Evolutionary conservation across 2,329 filamentous ascomycete genomes (phyloP), one percentile per base, ranked within the genome.

Genomic region (Xylaria sp.): DNA sequence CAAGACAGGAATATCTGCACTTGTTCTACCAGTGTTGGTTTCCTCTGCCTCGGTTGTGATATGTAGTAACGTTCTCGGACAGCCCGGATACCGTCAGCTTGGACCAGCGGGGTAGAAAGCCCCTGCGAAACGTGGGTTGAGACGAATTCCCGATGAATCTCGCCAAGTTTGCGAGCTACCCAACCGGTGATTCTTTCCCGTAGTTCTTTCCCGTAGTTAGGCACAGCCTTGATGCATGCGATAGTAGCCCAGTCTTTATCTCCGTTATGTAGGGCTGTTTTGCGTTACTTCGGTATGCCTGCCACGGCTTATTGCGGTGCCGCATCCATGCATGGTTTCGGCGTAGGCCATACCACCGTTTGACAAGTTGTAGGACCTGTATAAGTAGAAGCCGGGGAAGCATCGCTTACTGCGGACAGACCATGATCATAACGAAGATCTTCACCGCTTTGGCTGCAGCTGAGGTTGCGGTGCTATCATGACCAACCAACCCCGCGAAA

Each of bases 361-460:
- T n/a, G 49, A 33, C 9, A n/a, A n/a, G 28, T 13, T n/a, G 49
- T 10, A n/a, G 15, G 26, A 51, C 26, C 23, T 51, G n/a, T 46
- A 23, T 23, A 23, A 23, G 23, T 23, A 42, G 5, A n/a, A 11
- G 5, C 38, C 5, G 38, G 6, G 17, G 49, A 31, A 33, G 49
- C 15, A 53, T 33, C 15, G 15, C 26, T 49, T 15, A 44, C 59
- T 49, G 31, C 48, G 38, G 40, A 38, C 36, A 40, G 48, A 36
- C 23, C 48, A 38, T 44, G 42, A 31, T 46, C 38, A 23, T 15
- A 42, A 48, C 15, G 44, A 17, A 46, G 59, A 66, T 66, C 67
- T 59, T 69, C 67, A 56, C 67, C 63, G 54, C 40, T 59, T 69
- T 33, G 7, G 54, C 26, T 54, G n/a, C 26, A 51, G 53, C n/a